Base-by-base conservation (phyloP, 2,329 filamentous ascomycete genomes). In the Ceratocystiopsis sp. region DNA sequence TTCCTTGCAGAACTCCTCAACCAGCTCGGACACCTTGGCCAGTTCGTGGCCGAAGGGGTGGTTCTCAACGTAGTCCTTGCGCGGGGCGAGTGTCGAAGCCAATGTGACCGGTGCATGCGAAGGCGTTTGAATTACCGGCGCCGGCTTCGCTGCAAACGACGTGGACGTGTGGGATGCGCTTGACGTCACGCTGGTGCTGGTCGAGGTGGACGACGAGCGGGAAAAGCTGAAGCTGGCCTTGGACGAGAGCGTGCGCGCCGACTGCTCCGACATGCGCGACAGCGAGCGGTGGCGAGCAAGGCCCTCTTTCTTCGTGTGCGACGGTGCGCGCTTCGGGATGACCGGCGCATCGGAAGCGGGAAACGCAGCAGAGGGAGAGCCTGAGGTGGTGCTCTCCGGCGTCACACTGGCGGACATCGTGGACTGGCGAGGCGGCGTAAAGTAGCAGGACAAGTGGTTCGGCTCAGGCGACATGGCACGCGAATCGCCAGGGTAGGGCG, bases 1-100 rank as follows among this genome's bases (percentile, higher is more conserved):
- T 35, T 75, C 69, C 49, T 71, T 69, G 29, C 77, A 76, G 52
- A 85, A 89, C 60, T 95, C 87, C 62, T 96, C 91, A 0, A 81
- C 89, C 15, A 95, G 73, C 61, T 96, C 91, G 42, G 86, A 85
- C 19, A 96, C 84, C 61, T 96, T 82, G 45, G 84, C 85, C 42
- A 96, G 67, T 61, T 98, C 91, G 41, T 80, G 78, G 42, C 84
- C 84, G 54, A 96, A 96, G 0, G 89, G 89, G 58, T 91, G 75
- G 38, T 61, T 52, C 25, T 66, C 59, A 11, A 56, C 55, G 45
- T 58, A 55, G 42, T 56, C 58, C 54, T 55, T 62, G 25, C 25
- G 25, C 25, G 25, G 25, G 25, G 25, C 7, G 2, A 29, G 25
- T 8, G 25, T 11, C 25, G 25, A 9, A 8, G 25, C 25, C 25